Evolutionary conservation across 371 early-diverging fungal genomes (phyloP).

Genomic region (Mortierella sp.): DNA sequence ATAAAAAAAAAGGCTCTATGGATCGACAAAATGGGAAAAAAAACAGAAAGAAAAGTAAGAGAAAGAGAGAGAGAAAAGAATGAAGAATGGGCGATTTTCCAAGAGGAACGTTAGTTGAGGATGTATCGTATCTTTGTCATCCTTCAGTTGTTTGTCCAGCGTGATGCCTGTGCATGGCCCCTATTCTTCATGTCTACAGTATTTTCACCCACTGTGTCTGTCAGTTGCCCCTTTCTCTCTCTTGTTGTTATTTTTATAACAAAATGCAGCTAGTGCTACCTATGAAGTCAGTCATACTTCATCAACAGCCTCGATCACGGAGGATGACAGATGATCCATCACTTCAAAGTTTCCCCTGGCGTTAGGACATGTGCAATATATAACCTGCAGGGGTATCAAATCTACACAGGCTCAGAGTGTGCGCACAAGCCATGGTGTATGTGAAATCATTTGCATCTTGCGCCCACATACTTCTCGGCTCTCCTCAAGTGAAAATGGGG

Average conservation of each 20-base stretch:
- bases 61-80: background rate
- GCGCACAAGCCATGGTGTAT: too few relatives aligned
- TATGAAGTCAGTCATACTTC: slow-evolving; percentile 2
- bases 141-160: slow-evolving; percentile 20
- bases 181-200: slow-evolving; percentile 9
- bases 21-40: background rate
- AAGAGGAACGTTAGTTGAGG: slow-evolving; percentile 8
- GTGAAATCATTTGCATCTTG: too few relatives aligned
- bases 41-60: background rate
- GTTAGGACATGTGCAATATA: too few relatives aligned
- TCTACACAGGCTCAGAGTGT: too few relatives aligned
- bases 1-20: background rate
- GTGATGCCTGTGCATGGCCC: slow-evolving; percentile 19
- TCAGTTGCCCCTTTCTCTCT: background rate
- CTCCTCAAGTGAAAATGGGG: too few relatives aligned
- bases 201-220: too few relatives aligned
- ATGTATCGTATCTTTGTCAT: background rate
- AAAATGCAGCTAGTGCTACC: background rate
- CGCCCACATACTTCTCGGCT: too few relatives aligned
- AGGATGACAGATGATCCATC: slow-evolving; percentile 20
- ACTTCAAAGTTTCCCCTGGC: background rate
- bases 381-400: too few relatives aligned
- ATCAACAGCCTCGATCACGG: background rate
- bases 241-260: background rate
- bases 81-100: background rate